A percentile compares a stretch with the other conserved stretches of the same genome.
Evolutionary conservation across 805 yeast genomes (phyloP).

Genomic region (Pichia ethanolica): DNA sequence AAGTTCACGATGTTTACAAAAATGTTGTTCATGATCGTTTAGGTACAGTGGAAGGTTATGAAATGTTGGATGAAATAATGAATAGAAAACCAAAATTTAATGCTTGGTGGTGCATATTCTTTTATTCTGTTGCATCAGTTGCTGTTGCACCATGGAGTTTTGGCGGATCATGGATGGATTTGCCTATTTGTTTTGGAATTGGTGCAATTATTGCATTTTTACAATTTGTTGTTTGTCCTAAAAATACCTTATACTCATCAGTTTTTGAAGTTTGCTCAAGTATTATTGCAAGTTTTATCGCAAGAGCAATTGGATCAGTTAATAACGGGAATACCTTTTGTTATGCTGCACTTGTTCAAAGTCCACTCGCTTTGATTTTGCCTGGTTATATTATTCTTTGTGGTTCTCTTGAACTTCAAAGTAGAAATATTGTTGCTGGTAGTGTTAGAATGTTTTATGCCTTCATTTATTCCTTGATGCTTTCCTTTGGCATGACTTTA

Average conservation of each 20-base stretch:
- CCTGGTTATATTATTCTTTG: slow-evolving; percentile 92
- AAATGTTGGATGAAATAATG: slow-evolving; percentile 60
- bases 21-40: slow-evolving; percentile 82
- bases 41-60: slow-evolving; percentile 83
- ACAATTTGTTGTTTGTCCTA: slow-evolving; percentile 75
- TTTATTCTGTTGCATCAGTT: slow-evolving; percentile 76
- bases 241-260: slow-evolving; percentile 74
- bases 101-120: slow-evolving; percentile 68
- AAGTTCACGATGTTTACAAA: slow-evolving; percentile 78
- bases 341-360: slow-evolving; percentile 84
- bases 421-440: slow-evolving; percentile 87
- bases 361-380: slow-evolving; percentile 80
- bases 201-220: slow-evolving; percentile 79
- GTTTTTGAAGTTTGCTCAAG: slow-evolving; percentile 92
- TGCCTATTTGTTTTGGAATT: slow-evolving; percentile 75
- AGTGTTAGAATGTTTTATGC: slow-evolving; percentile 96
- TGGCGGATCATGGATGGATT: slow-evolving; percentile 80
- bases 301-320: slow-evolving; percentile 86
- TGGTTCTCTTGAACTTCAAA: slow-evolving; percentile 87
- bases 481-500: slow-evolving; percentile 89
- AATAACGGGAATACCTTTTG: slow-evolving; percentile 59
- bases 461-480: slow-evolving; percentile 79
- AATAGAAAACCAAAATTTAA: slow-evolving; percentile 54
- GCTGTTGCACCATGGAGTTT: slow-evolving; percentile 83
- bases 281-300: slow-evolving; percentile 77